These are phyloP conservation scores for Obba rivulosa DNA, from an alignment of 768 basidiomycete genomes.

Conservation along the genomic window DNA sequence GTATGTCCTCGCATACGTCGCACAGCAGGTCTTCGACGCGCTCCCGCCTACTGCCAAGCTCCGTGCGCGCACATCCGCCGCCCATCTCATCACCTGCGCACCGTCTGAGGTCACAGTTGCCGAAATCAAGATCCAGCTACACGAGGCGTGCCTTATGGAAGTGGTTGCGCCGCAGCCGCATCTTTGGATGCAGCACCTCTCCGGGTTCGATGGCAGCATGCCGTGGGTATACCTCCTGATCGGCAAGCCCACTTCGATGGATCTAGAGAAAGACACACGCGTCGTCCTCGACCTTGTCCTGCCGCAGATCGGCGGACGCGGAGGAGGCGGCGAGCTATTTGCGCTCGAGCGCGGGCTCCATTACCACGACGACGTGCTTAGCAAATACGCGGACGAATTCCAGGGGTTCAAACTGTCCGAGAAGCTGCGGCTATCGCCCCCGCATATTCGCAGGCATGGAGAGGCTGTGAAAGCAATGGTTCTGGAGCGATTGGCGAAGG, in stretches of 20 bases:
- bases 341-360: constrained; percentile 14
- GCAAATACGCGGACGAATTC: constrained; percentile 9
- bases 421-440: constrained; percentile 7
- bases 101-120: constrained; percentile 10
- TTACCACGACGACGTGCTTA: constrained; percentile 14
- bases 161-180: constrained; percentile 10
- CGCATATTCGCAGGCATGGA: constrained; percentile 5
- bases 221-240: constrained; percentile 16
- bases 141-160: constrained; percentile 13
- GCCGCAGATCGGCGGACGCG: constrained; percentile 14
- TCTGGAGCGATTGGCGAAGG: constrained; percentile 6
- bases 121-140: constrained; percentile 10
- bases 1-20: constrained; percentile 14
- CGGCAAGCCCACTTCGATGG: constrained; percentile 9
- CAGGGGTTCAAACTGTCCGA: constrained; percentile 5
- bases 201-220: constrained; percentile 9
- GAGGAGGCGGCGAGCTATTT: constrained; percentile 16
- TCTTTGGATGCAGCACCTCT: constrained; percentile 11
- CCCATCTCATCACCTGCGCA: constrained; percentile 9
- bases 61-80: constrained; percentile 13
- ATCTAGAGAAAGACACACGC: constrained; percentile 9
- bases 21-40: constrained; percentile 15
- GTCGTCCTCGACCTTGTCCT: constrained; percentile 14
- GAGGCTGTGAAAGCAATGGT: constrained; percentile 9
- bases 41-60: constrained; percentile 14